Base-by-base conservation (phyloP, 306 rosid genomes). In the Cicer chorassanicum region DNA sequence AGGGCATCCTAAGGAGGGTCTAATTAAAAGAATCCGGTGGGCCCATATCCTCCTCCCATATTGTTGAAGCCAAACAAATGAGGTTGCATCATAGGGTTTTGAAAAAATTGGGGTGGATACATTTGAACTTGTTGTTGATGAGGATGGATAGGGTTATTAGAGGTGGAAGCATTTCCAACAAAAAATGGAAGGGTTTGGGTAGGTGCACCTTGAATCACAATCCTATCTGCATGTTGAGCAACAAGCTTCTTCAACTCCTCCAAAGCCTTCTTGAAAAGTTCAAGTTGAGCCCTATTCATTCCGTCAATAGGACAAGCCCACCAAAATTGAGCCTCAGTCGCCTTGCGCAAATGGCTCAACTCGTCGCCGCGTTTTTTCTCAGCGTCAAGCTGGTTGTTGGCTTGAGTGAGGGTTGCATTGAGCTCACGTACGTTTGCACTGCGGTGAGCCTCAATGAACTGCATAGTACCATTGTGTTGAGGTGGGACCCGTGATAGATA, bases 361-460 rank as follows among this genome's bases (percentile, higher is more conserved):
- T 75, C 69, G 0, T 79, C 51, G 0, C 16, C 12, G 0, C 21
- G 69, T 16, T 43, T 80, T 64, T 18, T 75, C 51, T 75, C 79
- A 0, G 1, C 1, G 0, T 80, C 87, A 0, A 80, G n/a, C 0
- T 57, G 69, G 6, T 8, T 7, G 8, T 14, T 57, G 7, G 72
- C 1, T 2, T 39, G 59, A 4, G 76, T 65, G 9, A 83, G 64
- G 5, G 70, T 73, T 0, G 8, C 43, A 34, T 75, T 80, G 1
- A 83, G 76, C 0, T 75, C 84, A 8, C 49, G 59, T 24, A 83
- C 65, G 1, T 68, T 72, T 1, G 80, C 79, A 0, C 8, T 59
- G 36, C 82, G 87, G 4, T 75, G 77, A 2, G 77, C 87, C 50
- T 80, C 82, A 0, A 80, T 34, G 73, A 56, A 43, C 0, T 72